These are phyloP conservation scores for Canna indica DNA, from an alignment of 176 grass and related monocot genomes.

Conservation along the genomic window DNA sequence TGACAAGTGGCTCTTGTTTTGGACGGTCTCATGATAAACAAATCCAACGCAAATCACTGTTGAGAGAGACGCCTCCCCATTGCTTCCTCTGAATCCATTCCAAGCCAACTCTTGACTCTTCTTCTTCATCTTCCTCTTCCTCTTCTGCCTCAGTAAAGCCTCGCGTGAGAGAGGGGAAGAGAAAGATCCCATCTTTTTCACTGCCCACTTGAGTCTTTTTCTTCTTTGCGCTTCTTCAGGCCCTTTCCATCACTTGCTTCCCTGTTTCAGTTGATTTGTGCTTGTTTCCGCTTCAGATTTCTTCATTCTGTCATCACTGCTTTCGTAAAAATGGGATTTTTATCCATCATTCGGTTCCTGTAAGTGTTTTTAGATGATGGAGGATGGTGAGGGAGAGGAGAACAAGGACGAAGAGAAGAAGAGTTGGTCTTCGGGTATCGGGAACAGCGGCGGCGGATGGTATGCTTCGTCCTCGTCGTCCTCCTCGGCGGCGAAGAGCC, in stretches of 20 bases:
- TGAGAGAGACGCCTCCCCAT: background rate
- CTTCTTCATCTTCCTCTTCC: too few relatives aligned
- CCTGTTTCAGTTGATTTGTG: too few relatives aligned
- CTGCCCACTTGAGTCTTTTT: too few relatives aligned
- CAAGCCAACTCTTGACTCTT: too few relatives aligned
- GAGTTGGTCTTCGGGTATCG: background rate
- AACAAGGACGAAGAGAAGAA: slow-evolving; percentile 4
- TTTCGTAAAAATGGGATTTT: background rate
- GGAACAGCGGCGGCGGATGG: background rate
- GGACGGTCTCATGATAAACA: background rate
- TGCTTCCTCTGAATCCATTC: background rate
- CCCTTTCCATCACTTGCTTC: too few relatives aligned
- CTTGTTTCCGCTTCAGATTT: too few relatives aligned
- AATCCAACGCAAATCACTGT: background rate
- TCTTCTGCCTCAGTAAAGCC: too few relatives aligned
- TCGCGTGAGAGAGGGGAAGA: too few relatives aligned
- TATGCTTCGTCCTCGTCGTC: background rate
- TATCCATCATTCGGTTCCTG: background rate
- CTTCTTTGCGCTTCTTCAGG: too few relatives aligned
- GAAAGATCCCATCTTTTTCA: too few relatives aligned
- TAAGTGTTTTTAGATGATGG: background rate
- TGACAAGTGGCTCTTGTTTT: slow-evolving; percentile 2
- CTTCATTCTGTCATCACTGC: background rate
- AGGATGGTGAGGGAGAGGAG: slow-evolving; percentile 1
- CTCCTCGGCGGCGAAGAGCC: background rate